A percentile compares a stretch with the other conserved stretches of the same genome.
These are phyloP conservation scores for Fusarium sp. DNA, from an alignment of 2,329 filamentous ascomycete species.

Conservation along the genomic window DNA sequence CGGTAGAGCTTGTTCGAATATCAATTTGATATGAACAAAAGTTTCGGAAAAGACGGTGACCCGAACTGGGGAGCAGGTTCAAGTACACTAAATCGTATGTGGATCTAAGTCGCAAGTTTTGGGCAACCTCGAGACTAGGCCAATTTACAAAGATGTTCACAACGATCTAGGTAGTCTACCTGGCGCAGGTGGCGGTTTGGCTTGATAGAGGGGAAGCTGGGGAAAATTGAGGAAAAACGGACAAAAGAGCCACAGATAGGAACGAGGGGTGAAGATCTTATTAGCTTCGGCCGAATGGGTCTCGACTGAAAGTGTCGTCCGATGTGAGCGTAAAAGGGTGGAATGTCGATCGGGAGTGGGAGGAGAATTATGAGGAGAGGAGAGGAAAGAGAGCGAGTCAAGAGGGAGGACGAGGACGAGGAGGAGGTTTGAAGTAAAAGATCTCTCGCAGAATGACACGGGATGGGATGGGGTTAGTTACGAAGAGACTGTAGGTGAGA, in stretches of 20 bases:
- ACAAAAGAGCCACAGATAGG: constrained; percentile 31
- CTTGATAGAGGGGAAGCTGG: constrained; percentile 35
- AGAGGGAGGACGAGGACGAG: constrained; percentile 19
- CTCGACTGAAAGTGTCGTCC: constrained; percentile 16
- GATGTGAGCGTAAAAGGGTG: background rate
- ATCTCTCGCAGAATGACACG: constrained; percentile 2
- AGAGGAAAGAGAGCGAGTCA: background rate
- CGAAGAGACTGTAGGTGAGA: background rate
- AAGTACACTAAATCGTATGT: constrained; percentile 3
- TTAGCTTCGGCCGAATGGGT: constrained; percentile 28
- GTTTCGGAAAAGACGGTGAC: background rate
- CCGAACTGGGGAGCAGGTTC: background rate
- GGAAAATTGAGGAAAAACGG: constrained; percentile 15
- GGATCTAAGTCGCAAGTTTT: constrained; percentile 8
- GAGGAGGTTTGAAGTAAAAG: constrained; percentile 13
- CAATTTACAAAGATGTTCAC: constrained; percentile 12
- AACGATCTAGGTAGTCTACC: constrained; percentile 7
- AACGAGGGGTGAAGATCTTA: constrained; percentile 33
- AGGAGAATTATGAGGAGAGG: constrained; percentile 15
- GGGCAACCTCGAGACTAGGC: background rate
- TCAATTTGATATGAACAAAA: background rate
- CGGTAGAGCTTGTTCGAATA: background rate
- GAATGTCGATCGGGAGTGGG: background rate
- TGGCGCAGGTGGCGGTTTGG: constrained; percentile 36
- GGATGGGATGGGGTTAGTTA: constrained; percentile 6